These are phyloP conservation scores for Leishmania mexicana DNA, from an alignment of 208 protist genomes.

Conservation along the genomic window DNA sequence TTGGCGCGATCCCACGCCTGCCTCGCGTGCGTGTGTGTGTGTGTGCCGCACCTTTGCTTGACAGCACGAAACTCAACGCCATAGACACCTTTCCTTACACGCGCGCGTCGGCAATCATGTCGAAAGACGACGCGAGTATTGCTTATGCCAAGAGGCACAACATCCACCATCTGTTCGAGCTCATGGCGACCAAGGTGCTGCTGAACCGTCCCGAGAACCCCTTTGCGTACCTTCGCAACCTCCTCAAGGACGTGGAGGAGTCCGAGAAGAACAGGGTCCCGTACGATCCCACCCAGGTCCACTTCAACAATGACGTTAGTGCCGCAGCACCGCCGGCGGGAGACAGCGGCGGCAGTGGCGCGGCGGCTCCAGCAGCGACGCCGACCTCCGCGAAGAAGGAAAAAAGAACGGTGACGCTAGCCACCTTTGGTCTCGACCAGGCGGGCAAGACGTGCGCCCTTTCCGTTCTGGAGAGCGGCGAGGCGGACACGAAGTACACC, in stretches of 20 bases:
- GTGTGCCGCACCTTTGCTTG: background rate
- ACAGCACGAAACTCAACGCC: background rate
- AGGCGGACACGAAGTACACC: constrained; percentile 92
- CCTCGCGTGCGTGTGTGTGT: background rate
- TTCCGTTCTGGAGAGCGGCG: constrained; percentile 95
- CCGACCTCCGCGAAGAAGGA: constrained; percentile 10
- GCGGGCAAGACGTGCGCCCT: constrained; percentile 99
- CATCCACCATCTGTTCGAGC: constrained; percentile 92
- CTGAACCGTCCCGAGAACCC: constrained; percentile 86
- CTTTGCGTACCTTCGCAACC: constrained; percentile 80
- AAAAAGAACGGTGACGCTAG: constrained; percentile 73
- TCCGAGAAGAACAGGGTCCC: constrained; percentile 70
- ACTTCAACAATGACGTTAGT: constrained; percentile 31
- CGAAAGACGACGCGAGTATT: constrained; percentile 75
- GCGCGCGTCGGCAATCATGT: constrained; percentile 21
- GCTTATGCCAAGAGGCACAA: constrained; percentile 89
- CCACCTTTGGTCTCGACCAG: constrained; percentile 88
- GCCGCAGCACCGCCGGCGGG: background rate
- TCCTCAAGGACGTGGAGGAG: constrained; percentile 77
- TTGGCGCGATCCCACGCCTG: background rate
- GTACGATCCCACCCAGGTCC: constrained; percentile 84
- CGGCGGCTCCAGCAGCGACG: background rate
- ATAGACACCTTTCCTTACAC: background rate
- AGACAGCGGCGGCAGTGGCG: background rate
- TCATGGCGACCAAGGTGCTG: constrained; percentile 88